Base-by-base conservation (phyloP, 2,329 filamentous ascomycete genomes). In the Trichoderma harzianum region DNA sequence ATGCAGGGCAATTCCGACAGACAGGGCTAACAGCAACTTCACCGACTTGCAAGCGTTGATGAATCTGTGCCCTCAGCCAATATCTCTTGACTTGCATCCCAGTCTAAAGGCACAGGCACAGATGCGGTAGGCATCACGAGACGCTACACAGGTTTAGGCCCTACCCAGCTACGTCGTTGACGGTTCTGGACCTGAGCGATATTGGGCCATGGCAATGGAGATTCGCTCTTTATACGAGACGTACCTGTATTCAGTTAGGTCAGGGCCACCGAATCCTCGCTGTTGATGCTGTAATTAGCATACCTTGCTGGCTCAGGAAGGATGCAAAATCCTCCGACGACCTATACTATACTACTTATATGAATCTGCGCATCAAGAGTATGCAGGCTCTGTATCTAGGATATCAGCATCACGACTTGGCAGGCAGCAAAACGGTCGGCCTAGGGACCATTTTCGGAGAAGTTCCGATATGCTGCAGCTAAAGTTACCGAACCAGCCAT, bases 21-120 rank as follows among this genome's bases (percentile, higher is more conserved):
- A 69, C 67, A 62, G 67, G 66, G 55, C 39, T 51, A n/a, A 53
- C 21, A 61, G 55, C 39, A 51, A 51, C 67, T n/a, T 69, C 55
- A 62, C 67, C 67, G 39, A 69, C 57, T 53, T 47, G 43, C 43
- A 58, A 36, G 57, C 4, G 43, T 53, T 14, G 28, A 34, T 26
- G 36, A 32, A 36, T 6, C 32, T 21, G 5, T 6, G 10, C 39
- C 26, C 39, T 62, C 57, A 11, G 7, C 28, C 28, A 36, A 32
- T 53, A 11, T 28, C 36, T 34, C 7, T 58, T 67, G 39, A 14
- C 36, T 58, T 24, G n/a, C 30, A 26, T 24, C 55, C 55, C 64
- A 36, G 34, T 51, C 57, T n/a, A 34, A 36, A 26, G 57, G 39
- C 39, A 43, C 39, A 43, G 55, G 34, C 6, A 62, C 34, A 43